phyloP scores from a whole-genome alignment of 139 green algal species.

The Coelastrella sp. region DNA sequence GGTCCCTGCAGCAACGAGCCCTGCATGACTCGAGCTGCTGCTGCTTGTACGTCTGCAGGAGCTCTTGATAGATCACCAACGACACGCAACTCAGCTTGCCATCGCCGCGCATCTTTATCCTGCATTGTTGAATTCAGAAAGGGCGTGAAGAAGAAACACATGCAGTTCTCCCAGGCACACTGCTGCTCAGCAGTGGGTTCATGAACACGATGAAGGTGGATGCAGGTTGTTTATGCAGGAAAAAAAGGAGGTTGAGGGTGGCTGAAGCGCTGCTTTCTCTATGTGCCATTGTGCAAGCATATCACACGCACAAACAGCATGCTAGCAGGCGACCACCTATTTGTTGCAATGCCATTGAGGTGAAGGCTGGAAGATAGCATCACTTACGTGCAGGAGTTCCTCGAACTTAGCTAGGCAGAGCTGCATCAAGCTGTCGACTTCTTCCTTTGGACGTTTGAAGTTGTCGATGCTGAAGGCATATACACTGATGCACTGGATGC shows the following conservation, averaged over 20 bases:
- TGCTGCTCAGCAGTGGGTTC: too few species aligned
- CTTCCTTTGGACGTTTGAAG: constrained; percentile 80
- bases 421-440: constrained; percentile 88
- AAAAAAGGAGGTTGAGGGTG: too few species aligned
- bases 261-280: too few species aligned
- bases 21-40: constrained; percentile 78
- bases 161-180: background rate
- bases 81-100: constrained; percentile 79
- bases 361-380: background rate
- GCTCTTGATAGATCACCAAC: constrained; percentile 83
- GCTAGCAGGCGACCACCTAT: background rate
- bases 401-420: constrained; percentile 85
- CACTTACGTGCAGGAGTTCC: constrained; percentile 65
- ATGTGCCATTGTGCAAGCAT: too few species aligned
- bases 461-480: constrained; percentile 98
- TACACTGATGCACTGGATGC: constrained; percentile 84
- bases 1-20: constrained; percentile 46
- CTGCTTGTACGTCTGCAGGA: constrained; percentile 72
- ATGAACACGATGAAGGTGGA: too few species aligned
- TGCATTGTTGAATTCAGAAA: background rate
- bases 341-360: background rate
- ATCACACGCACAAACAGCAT: background rate
- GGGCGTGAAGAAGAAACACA: background rate
- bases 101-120: constrained; percentile 32
- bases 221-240: too few species aligned